phyloP scores from a whole-genome alignment of 225 moss, liverwort and hornwort species.

The Pleurozium schreberi region DNA sequence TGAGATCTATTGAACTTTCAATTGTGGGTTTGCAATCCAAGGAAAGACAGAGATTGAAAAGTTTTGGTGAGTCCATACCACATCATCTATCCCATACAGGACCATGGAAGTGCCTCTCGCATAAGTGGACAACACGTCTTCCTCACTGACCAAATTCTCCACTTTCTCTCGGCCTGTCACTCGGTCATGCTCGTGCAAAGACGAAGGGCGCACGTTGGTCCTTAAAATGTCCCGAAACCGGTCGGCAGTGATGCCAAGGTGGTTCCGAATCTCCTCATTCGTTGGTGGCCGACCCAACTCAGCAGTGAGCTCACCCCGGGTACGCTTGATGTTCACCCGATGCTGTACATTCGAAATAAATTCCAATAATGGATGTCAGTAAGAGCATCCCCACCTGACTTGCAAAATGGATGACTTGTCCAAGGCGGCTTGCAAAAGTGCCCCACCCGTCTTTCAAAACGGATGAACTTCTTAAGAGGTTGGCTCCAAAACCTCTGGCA shows the following conservation, averaged over 20 bases:
- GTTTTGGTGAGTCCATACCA: conserved; percentile 25
- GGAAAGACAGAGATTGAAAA: no score
- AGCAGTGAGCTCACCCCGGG: conserved; percentile 40
- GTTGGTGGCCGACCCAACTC: conserved; percentile 66
- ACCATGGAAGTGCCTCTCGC: conserved; percentile 20
- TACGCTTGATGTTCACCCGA: conserved; percentile 67
- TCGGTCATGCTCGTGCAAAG: conserved; percentile 50
- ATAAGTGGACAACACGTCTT: not conserved
- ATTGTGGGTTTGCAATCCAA: not conserved
- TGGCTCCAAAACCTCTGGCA: no score
- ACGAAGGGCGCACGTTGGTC: conserved; percentile 37
- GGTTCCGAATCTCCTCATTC: conserved; percentile 52
- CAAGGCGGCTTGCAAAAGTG: no score
- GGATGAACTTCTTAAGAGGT: no score
- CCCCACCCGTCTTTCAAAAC: no score
- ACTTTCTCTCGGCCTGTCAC: conserved; percentile 60
- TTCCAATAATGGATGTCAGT: not conserved
- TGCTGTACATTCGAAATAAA: conserved; percentile 36
- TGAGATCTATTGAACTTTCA: no score
- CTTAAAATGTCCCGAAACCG: conserved; percentile 69
- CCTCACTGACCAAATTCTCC: conserved; percentile 37
- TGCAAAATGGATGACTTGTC: no score
- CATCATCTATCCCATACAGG: conserved; percentile 57
- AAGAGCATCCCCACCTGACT: no score
- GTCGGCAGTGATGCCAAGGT: conserved; percentile 49